A percentile compares a stretch with the other conserved stretches of the same genome.
These are phyloP conservation scores for Porcisia hertigi DNA, from an alignment of 208 protist species.

Conservation along the genomic window DNA sequence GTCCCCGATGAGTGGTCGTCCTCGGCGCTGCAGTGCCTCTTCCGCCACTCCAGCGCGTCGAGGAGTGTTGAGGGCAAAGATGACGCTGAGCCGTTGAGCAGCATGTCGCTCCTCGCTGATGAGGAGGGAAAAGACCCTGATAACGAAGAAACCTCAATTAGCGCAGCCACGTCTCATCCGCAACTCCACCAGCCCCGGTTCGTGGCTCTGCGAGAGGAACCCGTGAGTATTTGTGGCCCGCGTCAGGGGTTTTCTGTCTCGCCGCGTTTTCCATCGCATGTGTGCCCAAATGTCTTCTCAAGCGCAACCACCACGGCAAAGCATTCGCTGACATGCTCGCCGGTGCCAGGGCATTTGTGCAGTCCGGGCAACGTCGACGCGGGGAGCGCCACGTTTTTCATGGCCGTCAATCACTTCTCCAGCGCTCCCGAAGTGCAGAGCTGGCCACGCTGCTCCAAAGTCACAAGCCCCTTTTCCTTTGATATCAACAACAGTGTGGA, in stretches of 20 bases:
- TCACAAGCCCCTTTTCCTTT: conserved; percentile 4
- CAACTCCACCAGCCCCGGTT: neutral
- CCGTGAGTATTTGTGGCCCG: neutral
- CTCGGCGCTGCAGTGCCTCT: neutral
- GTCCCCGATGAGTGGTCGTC: neutral
- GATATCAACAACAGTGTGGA: neutral
- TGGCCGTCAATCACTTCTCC: conserved; percentile 13
- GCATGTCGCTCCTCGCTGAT: neutral
- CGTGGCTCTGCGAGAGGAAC: neutral
- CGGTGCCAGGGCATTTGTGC: neutral
- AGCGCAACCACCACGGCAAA: neutral
- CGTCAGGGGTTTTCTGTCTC: neutral
- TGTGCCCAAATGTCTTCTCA: neutral
- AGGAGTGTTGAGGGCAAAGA: neutral
- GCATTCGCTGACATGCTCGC: neutral
- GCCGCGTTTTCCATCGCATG: neutral
- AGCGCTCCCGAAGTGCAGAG: conserved; percentile 12
- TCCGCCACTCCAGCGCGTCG: neutral
- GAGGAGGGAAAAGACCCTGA: neutral
- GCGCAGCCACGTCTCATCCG: neutral
- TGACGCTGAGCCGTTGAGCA: neutral
- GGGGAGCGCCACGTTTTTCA: neutral
- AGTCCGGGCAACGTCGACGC: neutral
- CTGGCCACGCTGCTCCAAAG: conserved; percentile 10
- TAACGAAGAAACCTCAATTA: neutral